Evolutionary conservation across 2,329 filamentous ascomycete genomes (phyloP).

Genomic region (Aspergillus sojae): DNA sequence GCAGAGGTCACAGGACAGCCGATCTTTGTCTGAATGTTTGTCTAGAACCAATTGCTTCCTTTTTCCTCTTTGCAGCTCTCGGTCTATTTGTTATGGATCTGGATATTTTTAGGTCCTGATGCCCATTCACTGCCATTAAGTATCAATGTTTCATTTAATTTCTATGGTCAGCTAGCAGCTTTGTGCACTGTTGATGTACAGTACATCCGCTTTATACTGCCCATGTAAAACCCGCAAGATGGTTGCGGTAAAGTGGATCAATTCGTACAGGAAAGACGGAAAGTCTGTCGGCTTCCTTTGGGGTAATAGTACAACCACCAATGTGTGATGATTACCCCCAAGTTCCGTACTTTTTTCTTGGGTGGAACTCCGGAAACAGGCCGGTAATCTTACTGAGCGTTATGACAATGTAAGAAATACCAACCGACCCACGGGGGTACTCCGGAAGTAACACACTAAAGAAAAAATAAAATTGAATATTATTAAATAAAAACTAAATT

Average conservation of each 20-base stretch:
- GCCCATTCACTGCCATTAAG: background rate
- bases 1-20: constrained; percentile 28
- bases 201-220: background rate
- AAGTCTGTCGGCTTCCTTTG: constrained; percentile 2
- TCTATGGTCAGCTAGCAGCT: background rate
- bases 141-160: background rate
- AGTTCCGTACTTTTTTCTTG: constrained; percentile 28
- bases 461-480: constrained; percentile 16
- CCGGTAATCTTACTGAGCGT: constrained; percentile 30
- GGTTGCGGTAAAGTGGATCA: constrained; percentile 8
- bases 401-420: constrained; percentile 27
- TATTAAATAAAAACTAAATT: constrained; percentile 7
- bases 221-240: constrained; percentile 1
- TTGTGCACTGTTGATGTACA: constrained; percentile 1
- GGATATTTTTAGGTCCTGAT: constrained; percentile 13
- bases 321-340: constrained; percentile 3
- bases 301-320: constrained; percentile 6
- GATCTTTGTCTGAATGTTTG: constrained; percentile 26
- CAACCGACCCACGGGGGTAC: constrained; percentile 27
- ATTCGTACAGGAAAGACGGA: constrained; percentile 1
- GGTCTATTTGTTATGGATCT: constrained; percentile 5
- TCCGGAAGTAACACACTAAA: constrained; percentile 27
- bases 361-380: constrained; percentile 32
- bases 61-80: background rate
- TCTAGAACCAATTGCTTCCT: constrained; percentile 20